phyloP scores from a whole-genome alignment of 2,329 filamentous ascomycete species.

The Penicillium frequentans region DNA sequence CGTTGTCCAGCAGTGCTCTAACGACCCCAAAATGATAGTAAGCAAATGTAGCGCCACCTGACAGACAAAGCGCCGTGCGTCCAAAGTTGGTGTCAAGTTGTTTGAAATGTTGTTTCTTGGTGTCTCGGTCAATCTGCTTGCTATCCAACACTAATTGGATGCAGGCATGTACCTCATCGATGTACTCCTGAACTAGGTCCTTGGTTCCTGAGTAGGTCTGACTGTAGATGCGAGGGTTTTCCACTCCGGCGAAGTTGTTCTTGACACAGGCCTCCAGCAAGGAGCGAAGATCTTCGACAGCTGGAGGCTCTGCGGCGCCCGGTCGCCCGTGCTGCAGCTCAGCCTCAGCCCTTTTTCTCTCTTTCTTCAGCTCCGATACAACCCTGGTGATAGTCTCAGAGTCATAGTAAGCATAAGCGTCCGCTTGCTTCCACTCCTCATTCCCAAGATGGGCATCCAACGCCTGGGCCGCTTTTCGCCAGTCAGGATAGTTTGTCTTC shows the following conservation, averaged over 20 bases:
- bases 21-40: conserved; percentile 97
- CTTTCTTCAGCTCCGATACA: conserved; percentile 66
- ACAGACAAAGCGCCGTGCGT: conserved; percentile 87
- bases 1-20: conserved; percentile 82
- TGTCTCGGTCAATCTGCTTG: conserved; percentile 65
- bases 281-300: conserved; percentile 72
- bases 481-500: conserved; percentile 76
- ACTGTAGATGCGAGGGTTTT: conserved; percentile 92
- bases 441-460: conserved; percentile 82
- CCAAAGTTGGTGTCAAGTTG: conserved; percentile 88
- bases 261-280: conserved; percentile 90
- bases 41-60: conserved; percentile 89
- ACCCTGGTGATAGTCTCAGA: conserved; percentile 77
- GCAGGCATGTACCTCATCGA: conserved; percentile 66
- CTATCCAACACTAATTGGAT: conserved; percentile 70
- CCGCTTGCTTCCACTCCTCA: conserved; percentile 47
- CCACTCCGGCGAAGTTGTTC: conserved; percentile 94
- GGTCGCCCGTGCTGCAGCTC: conserved; percentile 30
- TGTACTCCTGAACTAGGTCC: conserved; percentile 81
- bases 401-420: conserved; percentile 79
- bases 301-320: conserved; percentile 41
- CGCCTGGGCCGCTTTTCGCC: conserved; percentile 75
- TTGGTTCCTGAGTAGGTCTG: conserved; percentile 99
- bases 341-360: conserved; percentile 41
- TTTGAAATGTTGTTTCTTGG: conserved; percentile 81